Evolutionary conservation across 169 alveolate species (phyloP).

Genomic region (Theileria equi): DNA sequence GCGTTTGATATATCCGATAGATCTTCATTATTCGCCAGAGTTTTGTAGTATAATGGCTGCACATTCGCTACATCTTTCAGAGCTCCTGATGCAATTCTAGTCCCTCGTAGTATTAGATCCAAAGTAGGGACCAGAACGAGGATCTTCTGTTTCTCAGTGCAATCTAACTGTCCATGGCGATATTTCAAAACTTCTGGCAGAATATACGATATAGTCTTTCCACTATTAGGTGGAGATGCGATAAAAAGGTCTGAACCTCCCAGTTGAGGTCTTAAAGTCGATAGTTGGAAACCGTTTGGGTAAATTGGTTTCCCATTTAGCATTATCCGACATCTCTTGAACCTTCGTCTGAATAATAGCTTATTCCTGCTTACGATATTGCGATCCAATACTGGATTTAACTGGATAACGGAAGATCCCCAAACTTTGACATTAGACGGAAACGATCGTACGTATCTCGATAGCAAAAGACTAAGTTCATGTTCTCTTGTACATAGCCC

Average conservation of each 20-base stretch:
- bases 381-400: slow-evolving; percentile 11
- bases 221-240: slow-evolving; percentile 46
- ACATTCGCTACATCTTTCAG: slow-evolving; percentile 26
- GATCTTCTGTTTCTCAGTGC: slow-evolving; percentile 6
- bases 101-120: slow-evolving; percentile 44
- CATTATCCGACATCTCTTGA: slow-evolving; percentile 1
- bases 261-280: slow-evolving; percentile 45
- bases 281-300: slow-evolving; percentile 45
- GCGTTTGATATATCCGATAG: slow-evolving; percentile 15
- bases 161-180: background rate
- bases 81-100: slow-evolving; percentile 44
- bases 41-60: slow-evolving; percentile 27
- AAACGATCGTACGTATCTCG: slow-evolving; percentile 18
- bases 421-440: slow-evolving; percentile 55
- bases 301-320: slow-evolving; percentile 21
- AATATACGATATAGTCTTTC: slow-evolving; percentile 52
- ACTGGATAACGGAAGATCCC: slow-evolving; percentile 59
- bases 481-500: no score
- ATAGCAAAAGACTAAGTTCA: no score
- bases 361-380: background rate
- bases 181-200: slow-evolving; percentile 32
- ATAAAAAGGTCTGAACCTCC: slow-evolving; percentile 59
- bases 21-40: slow-evolving; percentile 6
- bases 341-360: slow-evolving; percentile 21
- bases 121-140: slow-evolving; percentile 53